These are phyloP conservation scores for Azolla pinnata DNA, from an alignment of 75 land plant genomes.

Conservation along the genomic window DNA sequence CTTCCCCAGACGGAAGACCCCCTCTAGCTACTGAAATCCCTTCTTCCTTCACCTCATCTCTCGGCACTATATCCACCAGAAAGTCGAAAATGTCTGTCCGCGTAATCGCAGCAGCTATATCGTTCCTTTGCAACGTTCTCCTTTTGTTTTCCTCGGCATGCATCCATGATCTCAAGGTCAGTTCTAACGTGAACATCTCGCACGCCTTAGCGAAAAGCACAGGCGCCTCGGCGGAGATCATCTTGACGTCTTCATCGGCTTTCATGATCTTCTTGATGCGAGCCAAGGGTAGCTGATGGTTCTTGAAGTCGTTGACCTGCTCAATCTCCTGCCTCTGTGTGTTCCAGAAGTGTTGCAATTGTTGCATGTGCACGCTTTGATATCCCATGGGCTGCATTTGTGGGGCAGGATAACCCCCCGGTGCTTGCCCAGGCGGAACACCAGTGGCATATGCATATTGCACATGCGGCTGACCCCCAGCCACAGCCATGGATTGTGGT, in stretches of 20 bases:
- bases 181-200: constrained; percentile 68
- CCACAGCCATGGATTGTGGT: not conserved
- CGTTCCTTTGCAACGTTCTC: constrained; percentile 72
- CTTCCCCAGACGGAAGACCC: constrained; percentile 43
- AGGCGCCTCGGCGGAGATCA: constrained; percentile 78
- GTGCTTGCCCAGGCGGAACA: constrained; percentile 2
- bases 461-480: constrained; percentile 5
- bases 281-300: constrained; percentile 64
- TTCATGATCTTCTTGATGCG: constrained; percentile 82
- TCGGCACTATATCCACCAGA: constrained; percentile 61
- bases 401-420: not conserved
- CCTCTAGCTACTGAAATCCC: constrained; percentile 32
- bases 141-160: constrained; percentile 85
- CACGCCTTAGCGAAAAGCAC: constrained; percentile 77
- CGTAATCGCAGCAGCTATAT: constrained; percentile 74
- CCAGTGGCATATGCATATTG: constrained; percentile 1
- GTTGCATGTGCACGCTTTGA: constrained; percentile 32
- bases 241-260: constrained; percentile 71
- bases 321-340: constrained; percentile 49
- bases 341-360: constrained; percentile 45
- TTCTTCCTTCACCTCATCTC: constrained; percentile 61
- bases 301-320: constrained; percentile 65
- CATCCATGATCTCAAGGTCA: constrained; percentile 69
- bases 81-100: constrained; percentile 69
- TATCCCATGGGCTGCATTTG: not conserved